Evolutionary conservation across 2,329 filamentous ascomycete species (phyloP).

Genomic region (Rosellinia necatrix): DNA sequence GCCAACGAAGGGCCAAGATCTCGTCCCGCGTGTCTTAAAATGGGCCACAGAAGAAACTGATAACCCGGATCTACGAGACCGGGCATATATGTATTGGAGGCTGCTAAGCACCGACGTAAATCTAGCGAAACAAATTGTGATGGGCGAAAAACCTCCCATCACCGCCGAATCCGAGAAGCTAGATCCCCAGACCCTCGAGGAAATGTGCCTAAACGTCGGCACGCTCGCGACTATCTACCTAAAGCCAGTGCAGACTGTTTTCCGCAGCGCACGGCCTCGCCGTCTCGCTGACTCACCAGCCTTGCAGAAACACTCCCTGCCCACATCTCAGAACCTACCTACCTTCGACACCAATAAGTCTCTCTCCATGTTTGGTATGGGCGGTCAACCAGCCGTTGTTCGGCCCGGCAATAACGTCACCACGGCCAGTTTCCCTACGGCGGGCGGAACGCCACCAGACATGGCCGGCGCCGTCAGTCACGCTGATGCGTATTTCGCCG

Average conservation of each 20-base stretch:
- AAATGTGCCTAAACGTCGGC: slow-evolving; percentile 95
- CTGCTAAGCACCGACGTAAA: slow-evolving; percentile 90
- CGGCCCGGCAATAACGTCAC: slow-evolving; percentile 43
- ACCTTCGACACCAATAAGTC: slow-evolving; percentile 61
- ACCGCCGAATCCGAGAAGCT: slow-evolving; percentile 95
- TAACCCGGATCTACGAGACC: slow-evolving; percentile 92
- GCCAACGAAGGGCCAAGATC: slow-evolving; percentile 88
- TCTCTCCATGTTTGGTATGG: slow-evolving; percentile 62
- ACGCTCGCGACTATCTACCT: slow-evolving; percentile 96
- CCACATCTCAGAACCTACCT: slow-evolving; percentile 57
- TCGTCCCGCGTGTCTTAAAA: slow-evolving; percentile 93
- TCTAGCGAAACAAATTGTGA: slow-evolving; percentile 84
- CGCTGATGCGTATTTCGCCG: slow-evolving; percentile 88
- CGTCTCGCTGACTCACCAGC: slow-evolving; percentile 83
- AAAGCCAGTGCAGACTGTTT: slow-evolving; percentile 96
- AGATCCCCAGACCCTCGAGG: slow-evolving; percentile 87
- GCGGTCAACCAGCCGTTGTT: slow-evolving; percentile 56
- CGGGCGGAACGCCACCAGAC: slow-evolving; percentile 41
- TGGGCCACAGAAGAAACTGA: slow-evolving; percentile 99
- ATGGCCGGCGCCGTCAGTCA: slow-evolving; percentile 77
- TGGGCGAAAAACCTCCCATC: slow-evolving; percentile 96
- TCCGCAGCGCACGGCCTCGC: slow-evolving; percentile 82
- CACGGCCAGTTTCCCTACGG: slow-evolving; percentile 39
- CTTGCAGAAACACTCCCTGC: slow-evolving; percentile 73
- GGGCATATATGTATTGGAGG: slow-evolving; percentile 99